Base-by-base conservation (phyloP, 1,284 basidiomycete species). In the Coriolopsis trogii region DNA sequence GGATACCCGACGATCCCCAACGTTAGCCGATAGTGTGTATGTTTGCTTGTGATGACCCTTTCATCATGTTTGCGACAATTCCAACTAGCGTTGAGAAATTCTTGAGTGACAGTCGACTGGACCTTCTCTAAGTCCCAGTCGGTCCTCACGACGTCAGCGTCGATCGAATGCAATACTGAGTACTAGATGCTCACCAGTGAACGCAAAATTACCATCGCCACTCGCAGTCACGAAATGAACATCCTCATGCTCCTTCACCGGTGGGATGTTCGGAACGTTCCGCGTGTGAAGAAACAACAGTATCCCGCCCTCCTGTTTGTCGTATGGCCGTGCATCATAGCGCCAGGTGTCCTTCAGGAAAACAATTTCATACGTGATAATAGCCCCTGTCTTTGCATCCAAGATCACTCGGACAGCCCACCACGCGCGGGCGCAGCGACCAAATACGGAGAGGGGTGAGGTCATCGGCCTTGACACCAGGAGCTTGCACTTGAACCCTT, bases 271-370 rank as follows among this genome's bases (percentile, higher is more conserved):
- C 5, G 8, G 26, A 1, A 59, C 54, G 8, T 31, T 36, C 1
- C 16, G 23, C 4, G 26, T n/a, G n/a, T n/a, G n/a, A 9, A 53
- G 33, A 9, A 34, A 10, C 4, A 16, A 7, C n/a, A 60, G 10
- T 2, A 41, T 44, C 2, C 41, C 26, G 8, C 58, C 58, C 26
- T 60, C 58, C 15, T 25, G 31, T 25, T 46, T 12, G 2, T 20
- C 43, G 31, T 16, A 25, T 8, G 5, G 20, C 1, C 16, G 9
- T 10, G 13, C 33, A 10, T n/a, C 29, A 20, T 49, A 34, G 10
- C 55, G 45, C 55, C 58, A 57, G 2, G 46, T 55, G 24, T 57
- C 55, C 39, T 60, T 60, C 8, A 60, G 39, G 21, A 53, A 45
- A 2, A 41, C 43, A 6, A 52, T 37, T 1, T n/a, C 25, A n/a